These are phyloP conservation scores for Mycena alexandri DNA, from an alignment of 768 basidiomycete species.

Conservation along the genomic window DNA sequence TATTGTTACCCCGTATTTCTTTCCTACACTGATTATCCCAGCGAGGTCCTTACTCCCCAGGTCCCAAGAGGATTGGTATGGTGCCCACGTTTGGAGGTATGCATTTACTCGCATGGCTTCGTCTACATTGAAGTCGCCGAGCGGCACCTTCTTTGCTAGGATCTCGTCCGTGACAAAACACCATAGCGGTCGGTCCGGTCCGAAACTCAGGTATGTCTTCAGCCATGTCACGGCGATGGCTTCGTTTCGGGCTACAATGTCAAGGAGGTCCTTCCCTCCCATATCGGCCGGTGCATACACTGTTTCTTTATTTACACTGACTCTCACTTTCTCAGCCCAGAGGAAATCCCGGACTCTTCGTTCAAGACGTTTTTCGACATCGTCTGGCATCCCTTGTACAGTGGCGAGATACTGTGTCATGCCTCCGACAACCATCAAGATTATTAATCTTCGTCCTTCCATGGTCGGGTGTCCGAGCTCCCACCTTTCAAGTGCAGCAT, in stretches of 20 bases:
- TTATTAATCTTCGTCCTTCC: background rate
- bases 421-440: background rate
- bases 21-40: background rate
- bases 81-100: background rate
- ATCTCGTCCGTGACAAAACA: no score
- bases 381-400: background rate
- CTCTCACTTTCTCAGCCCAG: background rate
- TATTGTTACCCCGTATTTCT: background rate
- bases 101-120: no score
- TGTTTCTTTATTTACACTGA: background rate
- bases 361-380: background rate
- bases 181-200: no score
- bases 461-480: background rate
- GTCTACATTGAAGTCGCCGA: no score
- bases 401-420: background rate
- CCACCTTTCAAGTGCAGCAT: background rate
- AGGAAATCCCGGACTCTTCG: background rate
- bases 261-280: background rate
- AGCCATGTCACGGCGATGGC: no score
- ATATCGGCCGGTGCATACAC: background rate
- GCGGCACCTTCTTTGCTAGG: no score
- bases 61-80: background rate
- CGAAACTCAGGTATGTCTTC: no score
- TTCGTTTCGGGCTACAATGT: background rate
- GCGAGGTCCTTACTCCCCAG: background rate